phyloP scores from a whole-genome alignment of 208 protist species.

The Willaertia magna region DNA sequence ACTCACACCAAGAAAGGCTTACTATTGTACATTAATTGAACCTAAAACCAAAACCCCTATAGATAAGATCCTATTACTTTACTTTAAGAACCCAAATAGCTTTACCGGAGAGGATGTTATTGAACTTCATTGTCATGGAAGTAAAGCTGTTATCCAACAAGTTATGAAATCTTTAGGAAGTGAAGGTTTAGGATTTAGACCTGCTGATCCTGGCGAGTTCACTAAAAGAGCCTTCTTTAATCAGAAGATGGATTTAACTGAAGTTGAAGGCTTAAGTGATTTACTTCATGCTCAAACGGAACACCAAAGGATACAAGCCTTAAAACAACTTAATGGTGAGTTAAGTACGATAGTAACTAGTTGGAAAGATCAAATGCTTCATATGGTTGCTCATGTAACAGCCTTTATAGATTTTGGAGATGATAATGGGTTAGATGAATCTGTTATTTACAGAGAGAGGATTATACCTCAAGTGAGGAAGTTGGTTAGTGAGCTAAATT shows the following conservation, averaged over 20 bases:
- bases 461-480: slow-evolving; percentile 23
- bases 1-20: not conserved
- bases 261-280: slow-evolving; percentile 51
- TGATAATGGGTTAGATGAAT: slow-evolving; percentile 41
- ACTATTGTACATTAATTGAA: not conserved
- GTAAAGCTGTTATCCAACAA: slow-evolving; percentile 33
- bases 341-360: slow-evolving; percentile 22
- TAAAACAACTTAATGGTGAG: slow-evolving; percentile 39
- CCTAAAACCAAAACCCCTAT: not conserved
- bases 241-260: slow-evolving; percentile 49
- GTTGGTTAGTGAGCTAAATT: slow-evolving; percentile 29
- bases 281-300: slow-evolving; percentile 50
- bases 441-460: slow-evolving; percentile 17
- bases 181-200: slow-evolving; percentile 15
- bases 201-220: slow-evolving; percentile 51
- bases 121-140: slow-evolving; percentile 57
- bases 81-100: slow-evolving; percentile 29
- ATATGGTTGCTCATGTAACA: slow-evolving; percentile 42
- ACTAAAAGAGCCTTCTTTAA: slow-evolving; percentile 43
- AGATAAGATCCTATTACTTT: slow-evolving; percentile 3
- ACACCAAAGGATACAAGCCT: slow-evolving; percentile 37
- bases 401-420: slow-evolving; percentile 64
- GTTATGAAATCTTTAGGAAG: slow-evolving; percentile 28
- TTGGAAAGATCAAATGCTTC: slow-evolving; percentile 24
- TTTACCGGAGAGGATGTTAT: slow-evolving; percentile 59